Evolutionary conservation across 306 rosid genomes (phyloP), one percentile per base, ranked within the genome.

Genomic region (Vicia sativa): DNA sequence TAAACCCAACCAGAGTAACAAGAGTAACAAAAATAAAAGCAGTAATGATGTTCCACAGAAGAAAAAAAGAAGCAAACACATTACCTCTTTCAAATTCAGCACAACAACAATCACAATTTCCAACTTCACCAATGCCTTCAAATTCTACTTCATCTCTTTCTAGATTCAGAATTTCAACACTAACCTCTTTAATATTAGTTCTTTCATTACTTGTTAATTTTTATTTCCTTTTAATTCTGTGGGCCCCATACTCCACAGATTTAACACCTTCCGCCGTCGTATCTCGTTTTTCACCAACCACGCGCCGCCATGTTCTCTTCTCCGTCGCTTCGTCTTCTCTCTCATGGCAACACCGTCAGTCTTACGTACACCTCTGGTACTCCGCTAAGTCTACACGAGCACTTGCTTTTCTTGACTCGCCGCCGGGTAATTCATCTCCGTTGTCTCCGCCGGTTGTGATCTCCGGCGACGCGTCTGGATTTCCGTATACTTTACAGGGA

Each of bases 221-320:
- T 71, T 82, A 72, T 59, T 69, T 83, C 19, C 50, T 88, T 41
- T 26, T 82, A 52, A 31, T 26, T 48, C 35, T 42, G 37, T 46
- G 78, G 60, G 44, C 21, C 74, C 73, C 83, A 10, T 15, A 78
- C n/a, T 10, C 14, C 10, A 14, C 46, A 1, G 42, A 67, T 0
- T 21, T 55, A 0, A 1, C 73, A 0, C 58, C 65, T 0, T 4
- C 18, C 23, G 3, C 45, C 13, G 12, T 64, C 3, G 3, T 42
- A 53, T 28, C 73, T 13, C 73, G 31, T 59, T 28, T 52, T 11
- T 13, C 78, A 4, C 54, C 83, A 2, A 83, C 88, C 80, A 74
- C 92, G 46, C 89, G 90, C 85, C 91, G 83, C 70, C 91, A 93
- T 13, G 12, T 92, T 8, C 65, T 92, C 64, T 89, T 92, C 69